These are phyloP conservation scores for Guadua angustifolia DNA, from an alignment of 176 grass and related monocot genomes.

Conservation along the genomic window DNA sequence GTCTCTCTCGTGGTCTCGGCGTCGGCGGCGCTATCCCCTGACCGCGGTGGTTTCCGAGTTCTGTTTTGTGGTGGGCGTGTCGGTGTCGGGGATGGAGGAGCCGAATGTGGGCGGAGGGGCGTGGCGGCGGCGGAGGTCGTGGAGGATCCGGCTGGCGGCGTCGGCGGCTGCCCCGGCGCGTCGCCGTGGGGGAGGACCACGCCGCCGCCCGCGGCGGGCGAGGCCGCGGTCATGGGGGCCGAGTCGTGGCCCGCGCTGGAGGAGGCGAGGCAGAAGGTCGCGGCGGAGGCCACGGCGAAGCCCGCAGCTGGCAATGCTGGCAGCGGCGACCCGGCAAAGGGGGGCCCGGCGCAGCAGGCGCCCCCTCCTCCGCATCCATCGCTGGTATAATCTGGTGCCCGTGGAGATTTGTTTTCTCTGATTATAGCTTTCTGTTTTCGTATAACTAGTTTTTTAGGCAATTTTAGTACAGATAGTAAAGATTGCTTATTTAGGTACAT, in stretches of 20 bases:
- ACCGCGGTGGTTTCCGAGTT: not conserved
- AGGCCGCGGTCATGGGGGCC: slow-evolving; percentile 62
- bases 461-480: not conserved
- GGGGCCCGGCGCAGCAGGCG: slow-evolving; percentile 18
- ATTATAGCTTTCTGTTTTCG: not conserved
- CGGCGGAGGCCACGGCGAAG: slow-evolving; percentile 40
- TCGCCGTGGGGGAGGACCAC: slow-evolving; percentile 58
- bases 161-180: not conserved
- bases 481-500: not conserved
- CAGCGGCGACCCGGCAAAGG: slow-evolving; percentile 25
- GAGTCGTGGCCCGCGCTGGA: slow-evolving; percentile 72
- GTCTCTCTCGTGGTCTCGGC: slow-evolving; percentile 13
- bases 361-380: not conserved
- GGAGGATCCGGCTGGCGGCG: slow-evolving; percentile 38
- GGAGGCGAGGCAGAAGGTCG: slow-evolving; percentile 53
- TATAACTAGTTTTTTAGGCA: not conserved
- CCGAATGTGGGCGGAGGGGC: slow-evolving; percentile 39
- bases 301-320: slow-evolving; percentile 40
- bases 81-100: slow-evolving; percentile 38
- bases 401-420: not conserved
- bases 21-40: not conserved
- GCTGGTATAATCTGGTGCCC: slow-evolving; percentile 42
- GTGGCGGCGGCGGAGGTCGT: slow-evolving; percentile 25
- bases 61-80: not conserved
- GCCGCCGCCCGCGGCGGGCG: slow-evolving; percentile 23